Conservation (phyloP, 1,139 yeast genomes). For the Pichia sp. region DNA sequence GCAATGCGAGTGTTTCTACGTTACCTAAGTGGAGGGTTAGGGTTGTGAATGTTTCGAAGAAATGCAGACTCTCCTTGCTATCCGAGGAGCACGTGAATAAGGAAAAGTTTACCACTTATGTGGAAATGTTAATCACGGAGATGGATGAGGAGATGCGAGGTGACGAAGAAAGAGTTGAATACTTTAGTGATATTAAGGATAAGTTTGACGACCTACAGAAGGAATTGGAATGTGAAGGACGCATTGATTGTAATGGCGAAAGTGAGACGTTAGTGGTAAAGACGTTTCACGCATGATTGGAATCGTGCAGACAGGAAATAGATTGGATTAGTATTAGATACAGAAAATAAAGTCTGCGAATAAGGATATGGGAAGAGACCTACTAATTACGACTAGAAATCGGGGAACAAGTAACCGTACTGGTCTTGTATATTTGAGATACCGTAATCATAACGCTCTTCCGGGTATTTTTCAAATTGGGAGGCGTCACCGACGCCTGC, state of each 20-base stretch:
- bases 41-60: slow-evolving; percentile 13
- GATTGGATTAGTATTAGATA: neutral
- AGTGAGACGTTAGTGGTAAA: neutral
- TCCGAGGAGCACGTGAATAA: slow-evolving; percentile 4
- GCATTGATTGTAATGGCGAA: neutral
- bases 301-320: too few relatives aligned
- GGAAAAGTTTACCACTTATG: slow-evolving; percentile 12
- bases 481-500: slow-evolving; percentile 59
- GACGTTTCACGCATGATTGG: neutral
- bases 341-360: neutral
- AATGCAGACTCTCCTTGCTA: slow-evolving; percentile 6
- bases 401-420: slow-evolving; percentile 42
- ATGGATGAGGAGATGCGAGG: slow-evolving; percentile 7
- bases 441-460: slow-evolving; percentile 48
- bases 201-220: slow-evolving; percentile 1
- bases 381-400: slow-evolving; percentile 29
- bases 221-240: neutral
- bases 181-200: slow-evolving; percentile 1
- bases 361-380: neutral
- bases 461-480: slow-evolving; percentile 55
- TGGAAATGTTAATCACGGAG: slow-evolving; percentile 15
- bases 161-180: slow-evolving; percentile 6
- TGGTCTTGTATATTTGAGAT: slow-evolving; percentile 39
- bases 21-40: slow-evolving; percentile 2
- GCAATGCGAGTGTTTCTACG: slow-evolving; percentile 13